These are phyloP conservation scores for Fusarium anguioides DNA, from an alignment of 2,329 filamentous ascomycete species.

Conservation along the genomic window DNA sequence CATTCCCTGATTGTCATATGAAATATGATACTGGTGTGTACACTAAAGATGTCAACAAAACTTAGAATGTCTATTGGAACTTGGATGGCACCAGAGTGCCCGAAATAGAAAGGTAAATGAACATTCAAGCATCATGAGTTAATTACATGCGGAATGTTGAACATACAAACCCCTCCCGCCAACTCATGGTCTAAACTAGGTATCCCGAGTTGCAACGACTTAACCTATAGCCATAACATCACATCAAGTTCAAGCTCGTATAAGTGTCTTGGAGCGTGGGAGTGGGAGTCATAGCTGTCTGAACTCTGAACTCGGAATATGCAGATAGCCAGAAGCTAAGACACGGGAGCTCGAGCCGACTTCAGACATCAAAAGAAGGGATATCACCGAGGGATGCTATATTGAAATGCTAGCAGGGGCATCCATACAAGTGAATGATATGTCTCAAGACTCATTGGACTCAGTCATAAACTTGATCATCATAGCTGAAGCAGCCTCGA, in stretches of 20 bases:
- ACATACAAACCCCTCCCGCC: neutral
- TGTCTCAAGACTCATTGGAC: neutral
- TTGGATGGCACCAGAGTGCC: neutral
- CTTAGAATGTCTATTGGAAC: neutral
- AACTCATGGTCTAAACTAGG: neutral
- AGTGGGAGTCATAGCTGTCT: slow-evolving; percentile 3
- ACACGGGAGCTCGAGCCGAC: slow-evolving; percentile 2
- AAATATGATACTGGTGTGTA: neutral
- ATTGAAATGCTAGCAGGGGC: slow-evolving; percentile 1
- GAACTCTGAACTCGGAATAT: slow-evolving; percentile 1
- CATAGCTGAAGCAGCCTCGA: neutral
- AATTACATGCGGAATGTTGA: neutral
- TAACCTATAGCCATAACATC: slow-evolving; percentile 2
- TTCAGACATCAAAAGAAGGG: neutral
- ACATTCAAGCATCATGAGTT: neutral
- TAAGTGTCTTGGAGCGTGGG: slow-evolving; percentile 1
- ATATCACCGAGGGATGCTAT: slow-evolving; percentile 1
- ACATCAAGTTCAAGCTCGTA: neutral
- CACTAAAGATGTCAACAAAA: neutral
- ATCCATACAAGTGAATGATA: neutral
- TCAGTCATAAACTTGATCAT: neutral
- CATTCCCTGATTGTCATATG: neutral
- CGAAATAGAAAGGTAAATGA: too few species aligned
- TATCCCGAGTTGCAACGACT: neutral
- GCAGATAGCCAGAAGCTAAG: neutral